Base-by-base conservation (phyloP, 345 rosid species). In the Eutrema yunnanense region DNA sequence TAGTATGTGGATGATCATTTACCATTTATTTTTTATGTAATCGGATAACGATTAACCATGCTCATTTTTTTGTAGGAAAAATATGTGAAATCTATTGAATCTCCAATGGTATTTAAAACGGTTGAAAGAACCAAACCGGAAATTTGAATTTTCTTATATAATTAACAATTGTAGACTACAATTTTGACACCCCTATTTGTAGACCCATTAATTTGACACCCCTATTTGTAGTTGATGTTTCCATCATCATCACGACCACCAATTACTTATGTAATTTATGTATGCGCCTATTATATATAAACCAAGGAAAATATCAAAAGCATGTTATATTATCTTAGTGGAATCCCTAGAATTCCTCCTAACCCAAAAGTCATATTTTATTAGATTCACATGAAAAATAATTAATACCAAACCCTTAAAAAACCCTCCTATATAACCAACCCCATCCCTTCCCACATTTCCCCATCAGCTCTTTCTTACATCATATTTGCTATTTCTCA, bases 391-490 rank as follows among this genome's bases (percentile, higher is more conserved):
- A 27, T 37, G 34, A 38, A 54, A 50, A 3, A 22, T 59, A 44
- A 22, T 22, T 44, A 32, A 48, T 27, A 9, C 7, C 6, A 13
- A 70, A 41, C 60, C 61, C 53, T 64, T 40, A 49, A 63, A 22
- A 63, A 22, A 13, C 27, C 54, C 14, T 27, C 53, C 72, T 77
- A 77, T 71, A 77, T 65, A 77, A 77, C 57, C 76, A 65, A 65
- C 72, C 57, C 43, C 63, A 77, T 34, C 9, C 44, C 72, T 50
- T 71, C 29, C 32, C 56, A 71, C 62, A 77, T 65, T 71, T 77
- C 80, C 65, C 76, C 80, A 71, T 77, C 72, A 65, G 36, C 76
- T 71, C 73, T 71, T 65, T 71, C 72, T 71, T 65, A 58, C 72
- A 71, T 65, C 68, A 65, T 16, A 58, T 14, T 54, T 33, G 14